A percentile compares a stretch with the other conserved stretches of the same genome.
Evolutionary conservation across 2,329 filamentous ascomycete genomes (phyloP).

Genomic region (Trichoderma atrobrunneum): DNA sequence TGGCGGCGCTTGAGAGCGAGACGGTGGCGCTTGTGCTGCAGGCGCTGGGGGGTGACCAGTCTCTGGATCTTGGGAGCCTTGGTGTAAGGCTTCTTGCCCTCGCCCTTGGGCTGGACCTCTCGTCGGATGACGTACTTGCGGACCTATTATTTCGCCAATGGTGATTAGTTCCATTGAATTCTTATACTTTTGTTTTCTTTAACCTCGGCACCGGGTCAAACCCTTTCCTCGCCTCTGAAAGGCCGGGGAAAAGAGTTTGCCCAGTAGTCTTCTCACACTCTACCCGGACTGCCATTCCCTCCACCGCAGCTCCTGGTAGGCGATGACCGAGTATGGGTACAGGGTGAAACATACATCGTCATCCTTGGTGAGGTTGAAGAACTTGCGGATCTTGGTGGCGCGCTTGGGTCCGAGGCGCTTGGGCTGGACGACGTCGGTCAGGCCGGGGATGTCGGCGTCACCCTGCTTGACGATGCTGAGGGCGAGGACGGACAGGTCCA

Average conservation of each 20-base stretch:
- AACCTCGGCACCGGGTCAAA: slow-evolving; percentile 12
- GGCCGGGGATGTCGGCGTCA: slow-evolving; percentile 86
- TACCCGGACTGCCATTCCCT: slow-evolving; percentile 48
- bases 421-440: slow-evolving; percentile 97
- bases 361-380: slow-evolving; percentile 99
- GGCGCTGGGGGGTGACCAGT: slow-evolving; percentile 97
- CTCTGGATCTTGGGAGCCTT: slow-evolving; percentile 99
- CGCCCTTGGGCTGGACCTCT: slow-evolving; percentile 93
- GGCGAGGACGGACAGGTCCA: slow-evolving; percentile 92
- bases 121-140: slow-evolving; percentile 99
- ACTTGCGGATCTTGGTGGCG: slow-evolving; percentile 98
- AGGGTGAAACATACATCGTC: slow-evolving; percentile 87
- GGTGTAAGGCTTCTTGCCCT: slow-evolving; percentile 98
- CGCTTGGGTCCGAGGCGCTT: slow-evolving; percentile 99
- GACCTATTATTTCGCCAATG: slow-evolving; percentile 58
- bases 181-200: slow-evolving; percentile 26
- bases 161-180: slow-evolving; percentile 37
- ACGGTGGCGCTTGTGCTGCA: slow-evolving; percentile 99
- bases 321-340: slow-evolving; percentile 60
- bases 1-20: slow-evolving; percentile 98
- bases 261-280: slow-evolving; percentile 53
- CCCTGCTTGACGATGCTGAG: slow-evolving; percentile 98
- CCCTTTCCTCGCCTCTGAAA: background rate
- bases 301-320: slow-evolving; percentile 60
- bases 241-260: background rate